Percentiles rank a stretch among this genome's conserved stretches.
Evolutionary conservation across 257 asterid genomes (phyloP).

Genomic region (Solanum ahanhuiri): DNA sequence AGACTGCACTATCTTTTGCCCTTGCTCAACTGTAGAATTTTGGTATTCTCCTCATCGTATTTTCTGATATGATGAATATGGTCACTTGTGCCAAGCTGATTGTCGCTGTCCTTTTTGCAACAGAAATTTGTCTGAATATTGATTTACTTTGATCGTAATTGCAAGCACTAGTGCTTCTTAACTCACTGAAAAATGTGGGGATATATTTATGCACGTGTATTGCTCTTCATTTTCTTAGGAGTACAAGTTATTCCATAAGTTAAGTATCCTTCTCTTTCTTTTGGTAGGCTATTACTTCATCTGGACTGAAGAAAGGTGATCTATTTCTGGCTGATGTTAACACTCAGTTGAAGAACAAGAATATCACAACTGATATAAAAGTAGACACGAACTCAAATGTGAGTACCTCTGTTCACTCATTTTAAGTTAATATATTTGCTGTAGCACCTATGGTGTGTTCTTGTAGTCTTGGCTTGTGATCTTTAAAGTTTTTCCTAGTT

Average conservation of each 20-base stretch:
- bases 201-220: background rate
- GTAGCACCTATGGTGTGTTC: background rate
- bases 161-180: background rate
- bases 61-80: background rate
- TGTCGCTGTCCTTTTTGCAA: background rate
- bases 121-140: background rate
- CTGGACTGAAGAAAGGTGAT: conserved; percentile 3
- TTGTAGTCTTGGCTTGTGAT: background rate
- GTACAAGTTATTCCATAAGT: background rate
- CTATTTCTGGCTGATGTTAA: conserved; percentile 1
- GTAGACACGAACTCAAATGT: background rate
- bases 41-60: background rate
- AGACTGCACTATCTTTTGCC: background rate
- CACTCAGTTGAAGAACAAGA: conserved; percentile 1
- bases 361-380: background rate
- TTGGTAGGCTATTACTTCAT: background rate
- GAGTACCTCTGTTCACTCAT: background rate
- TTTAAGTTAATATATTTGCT: background rate
- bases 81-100: background rate
- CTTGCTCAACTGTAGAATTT: background rate
- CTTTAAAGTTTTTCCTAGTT: background rate
- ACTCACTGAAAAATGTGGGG: background rate
- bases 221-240: background rate
- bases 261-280: background rate
- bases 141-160: background rate